Percentiles rank a stretch among this genome's conserved stretches.
Conservation (phyloP, 2,329 filamentous ascomycete genomes). For the Colletotrichum melonis region DNA sequence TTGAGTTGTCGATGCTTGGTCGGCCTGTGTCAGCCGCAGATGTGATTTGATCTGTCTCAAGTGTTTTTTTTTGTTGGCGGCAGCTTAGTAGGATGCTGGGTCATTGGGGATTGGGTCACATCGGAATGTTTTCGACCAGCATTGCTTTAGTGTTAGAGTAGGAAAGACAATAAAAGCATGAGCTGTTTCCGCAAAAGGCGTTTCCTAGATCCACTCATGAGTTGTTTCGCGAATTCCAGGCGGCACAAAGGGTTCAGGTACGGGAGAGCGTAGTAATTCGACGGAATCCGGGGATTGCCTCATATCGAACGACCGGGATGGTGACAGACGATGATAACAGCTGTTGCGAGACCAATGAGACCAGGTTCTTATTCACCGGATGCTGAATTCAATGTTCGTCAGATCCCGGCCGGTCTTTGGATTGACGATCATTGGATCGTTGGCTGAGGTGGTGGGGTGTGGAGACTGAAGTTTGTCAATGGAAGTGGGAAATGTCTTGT, state of each 20-base stretch:
- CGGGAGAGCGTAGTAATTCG: not conserved
- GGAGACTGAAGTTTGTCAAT: not conserved
- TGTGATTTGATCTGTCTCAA: not conserved
- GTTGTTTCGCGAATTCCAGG: not conserved
- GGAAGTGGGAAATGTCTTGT: not conserved
- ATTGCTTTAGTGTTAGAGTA: not conserved
- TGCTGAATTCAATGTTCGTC: not conserved
- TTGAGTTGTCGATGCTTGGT: not conserved
- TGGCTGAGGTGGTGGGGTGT: not conserved
- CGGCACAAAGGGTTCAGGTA: not conserved
- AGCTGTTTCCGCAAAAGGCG: not conserved
- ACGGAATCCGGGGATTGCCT: not conserved
- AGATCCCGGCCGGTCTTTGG: slow-evolving; percentile 29
- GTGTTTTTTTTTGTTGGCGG: not conserved
- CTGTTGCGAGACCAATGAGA: not conserved
- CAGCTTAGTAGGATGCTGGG: not conserved
- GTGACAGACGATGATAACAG: not conserved
- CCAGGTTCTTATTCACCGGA: not conserved
- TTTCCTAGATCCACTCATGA: not conserved
- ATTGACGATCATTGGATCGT: not conserved
- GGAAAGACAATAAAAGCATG: not conserved
- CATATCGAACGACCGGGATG: not conserved
- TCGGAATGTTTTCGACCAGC: not conserved
- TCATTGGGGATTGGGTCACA: not conserved
- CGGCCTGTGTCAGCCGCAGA: not conserved